Evolutionary conservation across 2,329 filamentous ascomycete genomes (phyloP).

Genomic region (Nakataea oryzae): DNA sequence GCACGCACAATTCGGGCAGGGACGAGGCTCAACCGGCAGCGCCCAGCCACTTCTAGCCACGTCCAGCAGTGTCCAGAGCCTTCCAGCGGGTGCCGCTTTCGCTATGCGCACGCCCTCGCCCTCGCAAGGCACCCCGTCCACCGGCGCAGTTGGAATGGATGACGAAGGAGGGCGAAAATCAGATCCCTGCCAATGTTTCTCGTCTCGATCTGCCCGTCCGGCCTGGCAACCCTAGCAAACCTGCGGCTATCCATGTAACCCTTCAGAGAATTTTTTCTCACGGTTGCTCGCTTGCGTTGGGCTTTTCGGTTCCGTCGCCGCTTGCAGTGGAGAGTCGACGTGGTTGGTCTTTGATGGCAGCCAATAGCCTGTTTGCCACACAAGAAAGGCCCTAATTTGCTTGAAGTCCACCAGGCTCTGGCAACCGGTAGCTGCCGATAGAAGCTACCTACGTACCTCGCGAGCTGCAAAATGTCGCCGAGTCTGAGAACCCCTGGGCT

Average conservation of each 20-base stretch:
- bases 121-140: neutral
- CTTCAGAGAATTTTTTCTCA: neutral
- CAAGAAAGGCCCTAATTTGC: neutral
- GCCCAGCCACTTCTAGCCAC: neutral
- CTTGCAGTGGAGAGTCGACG: neutral
- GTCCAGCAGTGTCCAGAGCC: neutral
- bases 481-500: neutral
- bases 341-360: neutral
- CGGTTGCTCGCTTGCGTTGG: neutral
- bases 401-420: neutral
- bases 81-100: neutral
- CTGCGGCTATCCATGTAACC: neutral
- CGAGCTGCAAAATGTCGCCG: neutral
- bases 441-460: too few species aligned
- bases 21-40: neutral
- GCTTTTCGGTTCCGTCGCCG: too few species aligned
- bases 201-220: neutral
- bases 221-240: neutral
- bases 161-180: neutral
- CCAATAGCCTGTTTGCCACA: neutral
- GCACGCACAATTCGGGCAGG: neutral
- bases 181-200: neutral
- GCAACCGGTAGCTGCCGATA: neutral
- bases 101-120: neutral
- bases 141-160: neutral